These are phyloP conservation scores for Tolypocladium sp. DNA, from an alignment of 2,329 filamentous ascomycete genomes.

Conservation along the genomic window DNA sequence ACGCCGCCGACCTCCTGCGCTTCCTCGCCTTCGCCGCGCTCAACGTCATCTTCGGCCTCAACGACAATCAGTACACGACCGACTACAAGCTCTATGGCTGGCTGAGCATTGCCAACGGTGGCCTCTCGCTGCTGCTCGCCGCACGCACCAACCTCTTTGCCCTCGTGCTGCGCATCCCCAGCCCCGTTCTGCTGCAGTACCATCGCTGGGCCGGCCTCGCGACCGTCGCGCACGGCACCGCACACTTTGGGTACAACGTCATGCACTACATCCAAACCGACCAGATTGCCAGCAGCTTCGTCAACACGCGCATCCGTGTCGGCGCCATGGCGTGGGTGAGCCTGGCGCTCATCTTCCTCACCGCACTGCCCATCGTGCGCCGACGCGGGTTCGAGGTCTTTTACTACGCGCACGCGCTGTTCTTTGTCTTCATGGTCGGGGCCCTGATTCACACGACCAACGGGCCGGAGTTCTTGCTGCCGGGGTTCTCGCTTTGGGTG, in stretches of 20 bases:
- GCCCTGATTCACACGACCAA: slow-evolving; percentile 12
- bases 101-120: slow-evolving; percentile 15
- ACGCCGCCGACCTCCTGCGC: slow-evolving; percentile 8
- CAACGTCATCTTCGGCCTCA: slow-evolving; percentile 12
- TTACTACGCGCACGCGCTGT: slow-evolving; percentile 14
- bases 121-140: slow-evolving; percentile 12
- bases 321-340: slow-evolving; percentile 12
- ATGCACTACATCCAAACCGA: slow-evolving; percentile 11
- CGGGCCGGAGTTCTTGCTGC: slow-evolving; percentile 13
- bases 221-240: slow-evolving; percentile 11
- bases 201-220: slow-evolving; percentile 13
- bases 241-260: slow-evolving; percentile 11
- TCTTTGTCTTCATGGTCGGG: slow-evolving; percentile 12
- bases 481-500: slow-evolving; percentile 11
- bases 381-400: slow-evolving; percentile 12
- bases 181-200: slow-evolving; percentile 9
- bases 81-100: slow-evolving; percentile 17
- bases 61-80: slow-evolving; percentile 12
- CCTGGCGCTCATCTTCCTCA: slow-evolving; percentile 10
- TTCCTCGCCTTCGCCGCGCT: slow-evolving; percentile 10
- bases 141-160: slow-evolving; percentile 13
- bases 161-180: slow-evolving; percentile 10
- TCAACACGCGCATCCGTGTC: slow-evolving; percentile 8
- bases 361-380: slow-evolving; percentile 9
- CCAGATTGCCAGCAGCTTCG: slow-evolving; percentile 8